A percentile compares a stretch with the other conserved stretches of the same genome.
Evolutionary conservation across 176 grass and related monocot genomes (phyloP).

Genomic region (Cenchrus fungigraminus): DNA sequence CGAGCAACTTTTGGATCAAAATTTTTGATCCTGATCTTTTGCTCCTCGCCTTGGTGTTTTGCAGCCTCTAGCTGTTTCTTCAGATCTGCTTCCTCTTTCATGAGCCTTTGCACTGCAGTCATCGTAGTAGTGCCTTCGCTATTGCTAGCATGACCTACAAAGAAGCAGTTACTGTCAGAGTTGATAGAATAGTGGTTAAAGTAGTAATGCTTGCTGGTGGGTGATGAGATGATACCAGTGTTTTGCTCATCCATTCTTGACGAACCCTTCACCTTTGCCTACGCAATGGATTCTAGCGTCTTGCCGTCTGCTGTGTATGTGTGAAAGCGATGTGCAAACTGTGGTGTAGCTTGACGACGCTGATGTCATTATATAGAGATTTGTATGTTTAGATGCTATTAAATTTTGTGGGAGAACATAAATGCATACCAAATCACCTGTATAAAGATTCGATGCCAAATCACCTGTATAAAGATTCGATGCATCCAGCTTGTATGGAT

Average conservation of each 20-base stretch:
- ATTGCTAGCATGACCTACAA: slow-evolving; percentile 18
- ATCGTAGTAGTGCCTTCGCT: not conserved
- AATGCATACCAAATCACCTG: not conserved
- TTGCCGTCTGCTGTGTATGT: not conserved
- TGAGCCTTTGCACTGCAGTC: not conserved
- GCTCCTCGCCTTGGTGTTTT: not conserved
- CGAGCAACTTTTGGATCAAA: not conserved
- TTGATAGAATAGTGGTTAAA: slow-evolving; percentile 24
- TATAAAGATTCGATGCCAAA: too few relatives aligned
- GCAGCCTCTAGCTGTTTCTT: not conserved
- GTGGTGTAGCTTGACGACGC: not conserved
- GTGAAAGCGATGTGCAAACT: not conserved
- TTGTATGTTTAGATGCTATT: not conserved
- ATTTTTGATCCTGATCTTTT: not conserved
- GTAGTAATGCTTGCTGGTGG: not conserved
- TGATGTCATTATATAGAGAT: slow-evolving; percentile 13
- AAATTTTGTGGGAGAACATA: not conserved
- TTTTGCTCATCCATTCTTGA: slow-evolving; percentile 6
- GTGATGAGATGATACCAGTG: not conserved
- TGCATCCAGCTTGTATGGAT: not conserved
- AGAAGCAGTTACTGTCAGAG: not conserved
- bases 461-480: too few relatives aligned
- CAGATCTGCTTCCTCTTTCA: not conserved
- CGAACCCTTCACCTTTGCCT: not conserved
- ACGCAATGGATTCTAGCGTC: not conserved